Conservation (phyloP, 75 land plant genomes). For the Cryptomeria japonica region DNA sequence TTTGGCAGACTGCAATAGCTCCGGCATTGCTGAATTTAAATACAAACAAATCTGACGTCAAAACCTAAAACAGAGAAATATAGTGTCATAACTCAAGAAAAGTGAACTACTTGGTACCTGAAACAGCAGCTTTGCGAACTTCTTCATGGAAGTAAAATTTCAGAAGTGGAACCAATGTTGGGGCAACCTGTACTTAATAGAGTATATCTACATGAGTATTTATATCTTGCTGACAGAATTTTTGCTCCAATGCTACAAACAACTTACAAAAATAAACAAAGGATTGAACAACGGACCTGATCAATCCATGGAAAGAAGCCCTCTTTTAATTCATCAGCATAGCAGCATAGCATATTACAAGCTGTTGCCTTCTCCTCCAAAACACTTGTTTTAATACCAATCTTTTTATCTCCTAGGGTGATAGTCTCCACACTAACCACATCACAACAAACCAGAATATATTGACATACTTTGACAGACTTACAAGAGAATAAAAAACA, state of each 20-base stretch:
- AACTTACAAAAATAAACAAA: slow-evolving; percentile 1
- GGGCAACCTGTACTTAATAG: slow-evolving; percentile 70
- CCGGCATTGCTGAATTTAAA: slow-evolving; percentile 82
- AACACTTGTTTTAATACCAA: slow-evolving; percentile 96
- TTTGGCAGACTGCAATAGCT: slow-evolving; percentile 88
- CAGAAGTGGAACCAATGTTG: slow-evolving; percentile 90
- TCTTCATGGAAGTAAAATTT: slow-evolving; percentile 99
- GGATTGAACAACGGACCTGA: slow-evolving; percentile 53
- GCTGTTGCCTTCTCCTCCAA: slow-evolving; percentile 99
- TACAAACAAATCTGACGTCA: slow-evolving; percentile 5
- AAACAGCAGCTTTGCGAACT: slow-evolving; percentile 97
- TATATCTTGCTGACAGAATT: neutral
- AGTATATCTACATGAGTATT: neutral
- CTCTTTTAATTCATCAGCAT: slow-evolving; percentile 97
- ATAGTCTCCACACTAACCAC: slow-evolving; percentile 88
- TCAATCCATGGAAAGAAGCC: slow-evolving; percentile 99
- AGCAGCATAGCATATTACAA: slow-evolving; percentile 98
- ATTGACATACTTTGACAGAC: neutral
- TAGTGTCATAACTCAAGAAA: neutral
- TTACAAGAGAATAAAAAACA: neutral
- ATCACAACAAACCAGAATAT: neutral
- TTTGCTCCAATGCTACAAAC: neutral
- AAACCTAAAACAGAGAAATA: slow-evolving; percentile 2
- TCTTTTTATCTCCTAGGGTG: slow-evolving; percentile 96
- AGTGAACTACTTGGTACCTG: slow-evolving; percentile 50